Conservation (phyloP, 2,329 filamentous ascomycete genomes). For the Sclerotinia borealis region DNA sequence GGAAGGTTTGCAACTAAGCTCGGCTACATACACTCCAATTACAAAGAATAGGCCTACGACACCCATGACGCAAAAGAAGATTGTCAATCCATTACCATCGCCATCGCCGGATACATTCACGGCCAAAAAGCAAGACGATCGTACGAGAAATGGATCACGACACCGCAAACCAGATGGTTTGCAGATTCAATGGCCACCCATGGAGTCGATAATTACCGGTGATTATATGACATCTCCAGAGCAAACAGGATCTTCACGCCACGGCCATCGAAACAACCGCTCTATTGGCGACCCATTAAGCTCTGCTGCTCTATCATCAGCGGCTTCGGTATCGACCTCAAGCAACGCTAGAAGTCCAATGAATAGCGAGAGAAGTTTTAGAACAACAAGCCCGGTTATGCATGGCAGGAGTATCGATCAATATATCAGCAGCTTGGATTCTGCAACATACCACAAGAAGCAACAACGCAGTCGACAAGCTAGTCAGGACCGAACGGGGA, state of each 20-base stretch:
- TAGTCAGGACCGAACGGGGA: constrained; percentile 37
- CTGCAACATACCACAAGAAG: constrained; percentile 59
- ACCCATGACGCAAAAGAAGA: constrained; percentile 53
- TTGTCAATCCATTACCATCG: constrained; percentile 57
- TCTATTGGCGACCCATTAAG: constrained; percentile 30
- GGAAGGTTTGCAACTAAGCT: constrained; percentile 34
- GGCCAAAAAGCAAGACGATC: constrained; percentile 52
- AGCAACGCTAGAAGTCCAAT: constrained; percentile 38
- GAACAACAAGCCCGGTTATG: constrained; percentile 47
- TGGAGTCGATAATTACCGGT: constrained; percentile 45
- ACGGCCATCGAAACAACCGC: constrained; percentile 35
- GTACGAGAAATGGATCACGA: constrained; percentile 63
- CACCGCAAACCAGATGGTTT: constrained; percentile 74
- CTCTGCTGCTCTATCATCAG: constrained; percentile 38
- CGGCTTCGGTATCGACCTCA: constrained; percentile 49
- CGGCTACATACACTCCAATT: constrained; percentile 32
- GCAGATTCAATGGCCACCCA: constrained; percentile 52
- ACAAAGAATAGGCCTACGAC: constrained; percentile 56
- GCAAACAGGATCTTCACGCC: constrained; percentile 45
- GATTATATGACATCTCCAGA: constrained; percentile 52
- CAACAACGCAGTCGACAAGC: constrained; percentile 42
- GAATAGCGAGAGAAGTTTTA: constrained; percentile 42
- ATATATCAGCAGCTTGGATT: constrained; percentile 80
- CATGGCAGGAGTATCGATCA: constrained; percentile 68
- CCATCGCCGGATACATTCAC: constrained; percentile 60